phyloP scores from a whole-genome alignment of 306 rosid genomes.

The Erythrophleum fordii region DNA sequence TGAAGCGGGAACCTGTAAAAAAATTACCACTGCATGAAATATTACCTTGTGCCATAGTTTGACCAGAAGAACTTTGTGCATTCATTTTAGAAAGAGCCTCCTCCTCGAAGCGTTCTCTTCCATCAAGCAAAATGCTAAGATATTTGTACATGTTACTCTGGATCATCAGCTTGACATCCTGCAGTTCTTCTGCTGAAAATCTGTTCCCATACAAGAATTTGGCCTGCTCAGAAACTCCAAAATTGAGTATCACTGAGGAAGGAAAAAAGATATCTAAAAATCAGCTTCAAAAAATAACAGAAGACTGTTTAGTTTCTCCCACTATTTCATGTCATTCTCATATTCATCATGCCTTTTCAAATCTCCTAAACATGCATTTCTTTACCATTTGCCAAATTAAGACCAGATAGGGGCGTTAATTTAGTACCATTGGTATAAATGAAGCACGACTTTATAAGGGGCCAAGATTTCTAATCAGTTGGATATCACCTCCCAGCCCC shows the following conservation, averaged over 20 bases:
- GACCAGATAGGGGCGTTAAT: neutral
- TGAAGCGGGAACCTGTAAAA: constrained; percentile 7
- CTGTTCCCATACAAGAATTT: constrained; percentile 86
- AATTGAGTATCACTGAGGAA: constrained; percentile 23
- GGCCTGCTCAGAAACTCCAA: constrained; percentile 65
- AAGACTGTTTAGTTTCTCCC: neutral
- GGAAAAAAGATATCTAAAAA: neutral
- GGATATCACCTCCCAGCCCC: constrained; percentile 11
- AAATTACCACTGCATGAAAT: constrained; percentile 27
- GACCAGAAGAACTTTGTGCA: constrained; percentile 52
- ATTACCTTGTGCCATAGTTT: constrained; percentile 57
- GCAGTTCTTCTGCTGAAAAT: constrained; percentile 73
- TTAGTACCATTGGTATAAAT: constrained; percentile 18
- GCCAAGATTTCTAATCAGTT: neutral
- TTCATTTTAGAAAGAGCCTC: constrained; percentile 65
- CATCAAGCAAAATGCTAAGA: constrained; percentile 95
- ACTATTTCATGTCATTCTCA: constrained; percentile 2
- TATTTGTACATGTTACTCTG: constrained; percentile 96
- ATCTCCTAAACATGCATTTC: neutral
- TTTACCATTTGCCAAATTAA: constrained; percentile 16
- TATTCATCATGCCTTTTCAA: neutral
- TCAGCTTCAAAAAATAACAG: neutral
- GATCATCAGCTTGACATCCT: constrained; percentile 89
- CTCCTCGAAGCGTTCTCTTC: constrained; percentile 98
- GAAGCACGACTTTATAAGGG: neutral